These are phyloP conservation scores for Hymenotorrendiella dingleyae DNA, from an alignment of 2,329 filamentous ascomycete genomes.

Conservation along the genomic window DNA sequence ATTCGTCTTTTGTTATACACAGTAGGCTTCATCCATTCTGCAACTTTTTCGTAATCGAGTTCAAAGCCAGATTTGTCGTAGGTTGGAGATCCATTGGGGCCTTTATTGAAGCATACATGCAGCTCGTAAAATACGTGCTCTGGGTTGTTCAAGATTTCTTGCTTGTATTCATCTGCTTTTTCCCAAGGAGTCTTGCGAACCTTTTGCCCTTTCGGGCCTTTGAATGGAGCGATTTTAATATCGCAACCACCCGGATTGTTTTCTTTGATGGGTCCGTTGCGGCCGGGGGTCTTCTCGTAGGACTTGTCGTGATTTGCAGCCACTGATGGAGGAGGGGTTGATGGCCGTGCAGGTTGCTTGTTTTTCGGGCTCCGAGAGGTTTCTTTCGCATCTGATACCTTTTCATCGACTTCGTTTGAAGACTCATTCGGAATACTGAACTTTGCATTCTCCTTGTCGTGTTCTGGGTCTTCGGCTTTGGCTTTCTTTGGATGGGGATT, in stretches of 20 bases:
- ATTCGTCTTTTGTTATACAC: constrained; percentile 11
- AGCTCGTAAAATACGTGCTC: constrained; percentile 10
- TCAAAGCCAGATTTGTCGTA: constrained; percentile 35
- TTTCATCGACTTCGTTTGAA: not conserved
- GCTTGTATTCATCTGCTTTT: constrained; percentile 4
- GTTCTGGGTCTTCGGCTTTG: not conserved
- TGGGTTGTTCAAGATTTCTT: not conserved
- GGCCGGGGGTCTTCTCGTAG: constrained; percentile 2
- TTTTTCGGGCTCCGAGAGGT: not conserved
- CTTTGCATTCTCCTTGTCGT: not conserved
- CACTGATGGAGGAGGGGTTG: not conserved
- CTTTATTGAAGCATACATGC: constrained; percentile 41
- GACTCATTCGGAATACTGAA: not conserved
- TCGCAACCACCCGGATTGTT: not conserved
- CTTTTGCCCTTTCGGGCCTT: constrained; percentile 2
- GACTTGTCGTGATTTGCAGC: not conserved
- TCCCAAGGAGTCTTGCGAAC: not conserved
- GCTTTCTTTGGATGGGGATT: not conserved
- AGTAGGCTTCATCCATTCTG: constrained; percentile 11
- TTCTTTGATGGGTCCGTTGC: not conserved
- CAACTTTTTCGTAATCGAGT: constrained; percentile 32
- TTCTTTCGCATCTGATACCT: not conserved
- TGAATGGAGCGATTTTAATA: constrained; percentile 2
- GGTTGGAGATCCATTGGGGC: constrained; percentile 32
- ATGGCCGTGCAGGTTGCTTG: not conserved